Evolutionary conservation across 139 green algal species (phyloP).

Genomic region (Chlorella sp.): DNA sequence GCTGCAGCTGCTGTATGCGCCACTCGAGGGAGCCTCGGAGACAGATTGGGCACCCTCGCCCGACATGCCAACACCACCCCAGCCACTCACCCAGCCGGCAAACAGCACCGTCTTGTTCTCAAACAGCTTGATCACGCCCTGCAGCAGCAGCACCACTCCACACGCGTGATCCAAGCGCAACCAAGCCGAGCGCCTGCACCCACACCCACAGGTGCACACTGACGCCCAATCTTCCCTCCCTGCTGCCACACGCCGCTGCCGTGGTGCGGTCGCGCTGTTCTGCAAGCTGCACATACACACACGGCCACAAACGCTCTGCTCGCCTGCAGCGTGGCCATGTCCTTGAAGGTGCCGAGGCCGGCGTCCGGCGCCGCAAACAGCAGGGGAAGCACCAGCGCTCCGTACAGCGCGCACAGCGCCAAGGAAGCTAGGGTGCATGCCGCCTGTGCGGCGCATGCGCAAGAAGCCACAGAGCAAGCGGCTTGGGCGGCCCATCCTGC

Average conservation of each 20-base stretch:
- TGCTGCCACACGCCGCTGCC: neutral
- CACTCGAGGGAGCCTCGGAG: neutral
- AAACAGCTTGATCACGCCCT: constrained; percentile 2
- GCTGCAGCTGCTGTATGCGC: neutral
- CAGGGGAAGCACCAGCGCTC: neutral
- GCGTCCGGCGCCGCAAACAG: neutral
- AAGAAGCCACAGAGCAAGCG: neutral
- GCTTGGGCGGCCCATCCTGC: neutral
- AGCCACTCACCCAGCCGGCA: constrained; percentile 1
- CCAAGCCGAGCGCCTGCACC: no score
- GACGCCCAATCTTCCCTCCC: neutral
- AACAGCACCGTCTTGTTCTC: neutral
- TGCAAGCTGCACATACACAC: neutral
- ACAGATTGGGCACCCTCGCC: neutral
- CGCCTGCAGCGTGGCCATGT: neutral
- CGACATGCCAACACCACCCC: neutral
- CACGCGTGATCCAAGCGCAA: no score
- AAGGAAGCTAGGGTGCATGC: neutral
- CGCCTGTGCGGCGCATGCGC: neutral
- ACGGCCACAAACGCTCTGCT: no score
- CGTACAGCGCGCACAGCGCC: neutral
- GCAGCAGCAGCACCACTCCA: no score
- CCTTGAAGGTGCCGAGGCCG: neutral
- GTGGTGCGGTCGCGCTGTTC: neutral
- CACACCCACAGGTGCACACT: neutral